phyloP scores from a whole-genome alignment of 371 early-diverging fungal genomes.

The Apophysomyces trapeziformis region DNA sequence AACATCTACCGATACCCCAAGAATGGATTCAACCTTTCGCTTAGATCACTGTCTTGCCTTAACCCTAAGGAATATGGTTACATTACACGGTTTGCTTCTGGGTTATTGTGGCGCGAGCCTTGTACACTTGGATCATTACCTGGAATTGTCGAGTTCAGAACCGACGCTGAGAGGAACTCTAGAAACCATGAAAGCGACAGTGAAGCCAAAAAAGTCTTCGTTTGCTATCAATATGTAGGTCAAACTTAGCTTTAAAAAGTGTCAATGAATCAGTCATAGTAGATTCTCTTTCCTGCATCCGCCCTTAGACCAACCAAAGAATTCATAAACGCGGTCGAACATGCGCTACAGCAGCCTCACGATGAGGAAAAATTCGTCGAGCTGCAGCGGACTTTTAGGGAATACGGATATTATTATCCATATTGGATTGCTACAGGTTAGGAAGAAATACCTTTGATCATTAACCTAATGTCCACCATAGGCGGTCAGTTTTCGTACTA shows the following conservation, averaged over 20 bases:
- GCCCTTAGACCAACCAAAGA: background rate
- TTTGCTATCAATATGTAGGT: background rate
- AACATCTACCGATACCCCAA: background rate
- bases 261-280: background rate
- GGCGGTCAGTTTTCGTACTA: background rate
- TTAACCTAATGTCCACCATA: background rate
- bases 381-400: background rate
- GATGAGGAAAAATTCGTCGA: background rate
- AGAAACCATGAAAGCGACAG: too few relatives aligned
- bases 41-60: background rate
- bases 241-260: background rate
- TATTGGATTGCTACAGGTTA: constrained; percentile 4
- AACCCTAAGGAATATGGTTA: background rate
- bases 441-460: background rate
- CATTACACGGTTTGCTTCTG: too few relatives aligned
- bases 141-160: too few relatives aligned
- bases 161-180: too few relatives aligned
- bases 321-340: background rate
- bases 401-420: constrained; percentile 1
- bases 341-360: background rate
- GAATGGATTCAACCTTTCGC: background rate
- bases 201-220: background rate
- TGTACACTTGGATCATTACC: too few relatives aligned
- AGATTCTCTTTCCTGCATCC: background rate
- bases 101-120: too few relatives aligned